Conservation (phyloP, 73 alveolate species). For the Paraurostyla sp. region DNA sequence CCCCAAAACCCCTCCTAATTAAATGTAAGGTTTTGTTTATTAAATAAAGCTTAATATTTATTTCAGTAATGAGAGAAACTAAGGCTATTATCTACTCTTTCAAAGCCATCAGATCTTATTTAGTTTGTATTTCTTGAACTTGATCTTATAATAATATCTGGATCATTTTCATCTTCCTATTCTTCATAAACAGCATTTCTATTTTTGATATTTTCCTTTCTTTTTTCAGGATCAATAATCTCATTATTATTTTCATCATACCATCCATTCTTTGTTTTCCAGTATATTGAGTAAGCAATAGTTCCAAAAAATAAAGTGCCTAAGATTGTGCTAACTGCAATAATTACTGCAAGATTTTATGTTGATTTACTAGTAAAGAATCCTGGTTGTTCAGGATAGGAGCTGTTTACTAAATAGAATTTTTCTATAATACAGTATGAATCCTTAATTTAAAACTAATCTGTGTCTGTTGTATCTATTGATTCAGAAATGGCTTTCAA, state of each 20-base stretch:
- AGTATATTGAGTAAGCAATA: constrained; percentile 2
- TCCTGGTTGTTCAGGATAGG: background rate
- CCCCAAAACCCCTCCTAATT: too few species aligned
- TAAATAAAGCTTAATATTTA: too few species aligned
- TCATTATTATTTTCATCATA: constrained; percentile 23
- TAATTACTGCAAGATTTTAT: background rate
- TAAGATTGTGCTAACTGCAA: background rate
- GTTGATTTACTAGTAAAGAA: constrained; percentile 4
- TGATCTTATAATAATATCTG: constrained; percentile 2
- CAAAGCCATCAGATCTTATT: constrained; percentile 3
- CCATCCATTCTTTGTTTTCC: constrained; percentile 18
- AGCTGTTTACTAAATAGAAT: background rate
- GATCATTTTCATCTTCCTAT: background rate
- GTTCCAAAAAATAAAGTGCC: constrained; percentile 11
- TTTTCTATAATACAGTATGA: background rate
- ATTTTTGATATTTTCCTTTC: background rate
- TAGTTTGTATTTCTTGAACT: background rate
- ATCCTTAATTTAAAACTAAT: background rate
- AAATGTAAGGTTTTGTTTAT: too few species aligned
- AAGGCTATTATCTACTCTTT: background rate
- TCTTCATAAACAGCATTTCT: background rate
- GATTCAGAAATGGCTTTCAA: background rate
- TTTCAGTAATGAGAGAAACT: constrained; percentile 3
- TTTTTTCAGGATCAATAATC: background rate
- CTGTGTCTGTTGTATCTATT: background rate